A percentile compares a stretch with the other conserved stretches of the same genome.
phyloP scores from a whole-genome alignment of 2,329 filamentous ascomycete species.

The Colletotrichum phormii region DNA sequence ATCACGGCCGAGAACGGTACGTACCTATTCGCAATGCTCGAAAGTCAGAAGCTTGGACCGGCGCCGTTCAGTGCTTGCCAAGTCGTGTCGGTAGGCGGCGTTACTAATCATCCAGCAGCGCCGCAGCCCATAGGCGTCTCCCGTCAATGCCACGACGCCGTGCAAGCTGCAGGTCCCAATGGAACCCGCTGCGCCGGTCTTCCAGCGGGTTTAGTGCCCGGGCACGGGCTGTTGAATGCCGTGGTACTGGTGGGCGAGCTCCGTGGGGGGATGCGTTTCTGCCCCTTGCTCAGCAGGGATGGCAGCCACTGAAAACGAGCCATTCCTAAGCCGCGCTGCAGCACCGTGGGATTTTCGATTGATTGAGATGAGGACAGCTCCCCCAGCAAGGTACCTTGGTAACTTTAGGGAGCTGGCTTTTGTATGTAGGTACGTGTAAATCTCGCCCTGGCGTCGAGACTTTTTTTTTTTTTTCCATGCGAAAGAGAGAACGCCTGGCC shows the following conservation, averaged over 20 bases:
- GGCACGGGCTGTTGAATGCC: conserved; percentile 1
- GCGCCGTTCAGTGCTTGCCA: neutral
- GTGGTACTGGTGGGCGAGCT: conserved; percentile 16
- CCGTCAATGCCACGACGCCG: neutral
- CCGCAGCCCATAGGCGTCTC: neutral
- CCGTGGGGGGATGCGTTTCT: conserved; percentile 25
- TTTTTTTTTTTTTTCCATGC: conserved; percentile 2
- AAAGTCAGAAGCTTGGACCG: neutral
- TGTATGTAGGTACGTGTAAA: conserved; percentile 2
- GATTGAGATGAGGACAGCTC: conserved; percentile 34
- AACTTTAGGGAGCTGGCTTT: conserved; percentile 12
- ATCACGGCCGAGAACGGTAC: neutral
- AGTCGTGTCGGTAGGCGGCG: conserved; percentile 12
- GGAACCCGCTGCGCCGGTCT: conserved; percentile 6
- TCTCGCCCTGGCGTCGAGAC: conserved; percentile 21
- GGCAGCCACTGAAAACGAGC: conserved; percentile 26
- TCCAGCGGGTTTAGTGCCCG: conserved; percentile 15
- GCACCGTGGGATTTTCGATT: conserved; percentile 34
- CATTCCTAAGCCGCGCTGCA: conserved; percentile 28
- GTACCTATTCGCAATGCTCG: neutral
- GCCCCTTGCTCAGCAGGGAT: conserved; percentile 33
- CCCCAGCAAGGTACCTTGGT: neutral
- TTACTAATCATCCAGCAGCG: conserved; percentile 24
- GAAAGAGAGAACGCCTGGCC: conserved; percentile 4
- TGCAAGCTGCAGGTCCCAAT: conserved; percentile 16